Conservation (phyloP, 345 rosid species). For the Diplotaxis tenuifolia region DNA sequence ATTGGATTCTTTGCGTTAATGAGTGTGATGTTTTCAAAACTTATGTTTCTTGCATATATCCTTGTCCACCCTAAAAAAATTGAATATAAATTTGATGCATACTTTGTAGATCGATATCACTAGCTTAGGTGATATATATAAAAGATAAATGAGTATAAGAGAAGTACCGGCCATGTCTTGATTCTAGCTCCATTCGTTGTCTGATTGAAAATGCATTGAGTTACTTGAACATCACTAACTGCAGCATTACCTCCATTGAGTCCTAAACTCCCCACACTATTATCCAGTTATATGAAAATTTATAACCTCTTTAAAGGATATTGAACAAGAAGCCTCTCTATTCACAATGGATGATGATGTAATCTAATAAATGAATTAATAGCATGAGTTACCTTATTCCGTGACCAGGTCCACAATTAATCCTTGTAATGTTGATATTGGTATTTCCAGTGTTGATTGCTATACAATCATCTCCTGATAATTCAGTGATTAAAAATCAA, state of each 20-base stretch:
- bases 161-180: slow-evolving; percentile 28
- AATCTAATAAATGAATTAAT: neutral
- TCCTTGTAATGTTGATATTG: slow-evolving; percentile 24
- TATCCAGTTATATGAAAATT: neutral
- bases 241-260: neutral
- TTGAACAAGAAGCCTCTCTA: neutral
- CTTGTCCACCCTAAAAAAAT: slow-evolving; percentile 24
- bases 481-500: neutral
- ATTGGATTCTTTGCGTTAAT: slow-evolving; percentile 28
- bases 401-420: slow-evolving; percentile 37
- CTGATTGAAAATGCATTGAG: slow-evolving; percentile 22
- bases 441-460: slow-evolving; percentile 27
- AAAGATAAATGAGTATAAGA: neutral
- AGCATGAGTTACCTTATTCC: slow-evolving; percentile 29
- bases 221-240: slow-evolving; percentile 27
- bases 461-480: slow-evolving; percentile 32
- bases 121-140: neutral
- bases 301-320: neutral
- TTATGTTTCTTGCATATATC: slow-evolving; percentile 28
- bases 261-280: slow-evolving; percentile 35
- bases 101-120: neutral
- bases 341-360: neutral
- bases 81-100: neutral
- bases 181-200: slow-evolving; percentile 35
- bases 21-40: slow-evolving; percentile 25